Base-by-base conservation (phyloP, 345 rosid species). In the Litchi chinensis region DNA sequence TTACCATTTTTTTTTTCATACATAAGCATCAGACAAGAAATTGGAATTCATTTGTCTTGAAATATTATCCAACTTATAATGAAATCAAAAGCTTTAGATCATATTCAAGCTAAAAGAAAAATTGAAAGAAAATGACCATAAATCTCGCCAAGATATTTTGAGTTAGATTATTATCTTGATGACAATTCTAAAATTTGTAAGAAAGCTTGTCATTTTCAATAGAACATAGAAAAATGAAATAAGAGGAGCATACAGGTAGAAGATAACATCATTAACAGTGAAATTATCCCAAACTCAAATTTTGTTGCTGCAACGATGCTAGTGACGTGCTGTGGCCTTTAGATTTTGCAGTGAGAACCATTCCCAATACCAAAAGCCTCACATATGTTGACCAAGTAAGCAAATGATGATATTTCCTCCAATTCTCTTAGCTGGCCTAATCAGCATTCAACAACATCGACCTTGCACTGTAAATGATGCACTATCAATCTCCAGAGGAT, bases 391-490 rank as follows among this genome's bases (percentile, higher is more conserved):
- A 60, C 12, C 43, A 40, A 62, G 22, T 21, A 10, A 26, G 21
- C 40, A 46, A 70, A 21, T 37, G 11, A 21, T 18, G 5, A 70
- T 66, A 16, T 24, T 65, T 82, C 74, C 46, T 65, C 26, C 56
- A 63, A 18, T 67, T 66, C 75, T 67, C 64, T 57, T 64, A 1
- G 13, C 54, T 73, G 77, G 72, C 48, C 10, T 24, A 67, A 7
- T 85, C 77, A 80, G 2, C 37, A 46, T 46, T 46, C 52, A 46
- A 75, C 86, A 83, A 66, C 85, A 87, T 68, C 87, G 86, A 71
- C 86, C 87, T 70, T 83, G 80, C 82, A 91, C 83, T 24, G 85
- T 65, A 87, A 93, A 95, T 73, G 89, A 71, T 48, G 89, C 75
- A 75, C 68, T 62, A 82, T 85, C 91, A 37, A 91, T 90, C 50